These are phyloP conservation scores for Rosa lucieae DNA, from an alignment of 306 rosid genomes.

Conservation along the genomic window DNA sequence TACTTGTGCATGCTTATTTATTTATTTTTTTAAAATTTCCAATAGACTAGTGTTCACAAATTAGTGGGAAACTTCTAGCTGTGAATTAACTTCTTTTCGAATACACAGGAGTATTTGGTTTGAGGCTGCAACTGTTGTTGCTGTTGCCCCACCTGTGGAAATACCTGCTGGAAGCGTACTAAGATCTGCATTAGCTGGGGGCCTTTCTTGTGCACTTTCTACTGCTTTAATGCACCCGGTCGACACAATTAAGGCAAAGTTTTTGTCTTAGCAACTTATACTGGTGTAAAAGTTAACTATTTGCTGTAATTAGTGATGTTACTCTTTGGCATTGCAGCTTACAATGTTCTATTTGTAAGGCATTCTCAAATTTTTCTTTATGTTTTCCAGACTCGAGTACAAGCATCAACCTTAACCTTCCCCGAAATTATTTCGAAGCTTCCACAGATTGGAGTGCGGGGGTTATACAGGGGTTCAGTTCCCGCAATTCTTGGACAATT, in stretches of 20 bases:
- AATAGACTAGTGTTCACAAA: not conserved
- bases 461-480: conserved; percentile 90
- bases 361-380: conserved; percentile 27
- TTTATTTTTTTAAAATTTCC: not conserved
- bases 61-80: conserved; percentile 21
- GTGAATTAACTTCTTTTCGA: conserved; percentile 25
- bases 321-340: conserved; percentile 19
- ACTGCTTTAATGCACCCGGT: conserved; percentile 89
- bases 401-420: conserved; percentile 85
- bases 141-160: conserved; percentile 93
- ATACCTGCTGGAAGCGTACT: conserved; percentile 94
- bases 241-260: conserved; percentile 85
- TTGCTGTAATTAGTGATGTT: conserved; percentile 12
- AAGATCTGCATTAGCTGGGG: conserved; percentile 99
- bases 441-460: conserved; percentile 85
- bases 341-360: conserved; percentile 3
- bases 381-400: conserved; percentile 80
- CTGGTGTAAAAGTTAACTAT: not conserved
- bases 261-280: conserved; percentile 14
- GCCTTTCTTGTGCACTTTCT: conserved; percentile 95
- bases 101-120: conserved; percentile 93
- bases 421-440: conserved; percentile 96
- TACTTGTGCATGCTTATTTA: not conserved
- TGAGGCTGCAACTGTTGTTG: conserved; percentile 99
- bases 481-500: conserved; percentile 99